phyloP scores from a whole-genome alignment of 371 early-diverging fungal genomes.

The Rhizopus arrhizus region DNA sequence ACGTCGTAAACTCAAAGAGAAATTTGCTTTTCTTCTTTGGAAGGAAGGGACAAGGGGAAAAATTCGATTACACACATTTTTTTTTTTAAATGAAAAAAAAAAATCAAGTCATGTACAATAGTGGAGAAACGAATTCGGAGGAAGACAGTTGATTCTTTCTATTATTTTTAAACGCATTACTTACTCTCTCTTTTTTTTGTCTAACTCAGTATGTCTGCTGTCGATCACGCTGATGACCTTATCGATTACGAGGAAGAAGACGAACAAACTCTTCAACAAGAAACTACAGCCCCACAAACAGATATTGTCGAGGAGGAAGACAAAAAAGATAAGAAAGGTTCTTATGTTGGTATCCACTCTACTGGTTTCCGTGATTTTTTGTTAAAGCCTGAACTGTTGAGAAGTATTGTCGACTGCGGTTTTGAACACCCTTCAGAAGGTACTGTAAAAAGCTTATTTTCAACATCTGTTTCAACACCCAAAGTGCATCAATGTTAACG shows the following conservation, averaged over 20 bases:
- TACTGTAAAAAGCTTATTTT: slow-evolving; percentile 23
- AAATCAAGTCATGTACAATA: neutral
- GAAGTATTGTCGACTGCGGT: slow-evolving; percentile 96
- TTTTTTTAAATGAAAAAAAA: neutral
- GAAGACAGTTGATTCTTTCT: slow-evolving; percentile 3
- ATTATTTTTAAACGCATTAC: neutral
- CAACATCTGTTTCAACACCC: neutral
- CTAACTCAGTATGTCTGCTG: slow-evolving; percentile 49
- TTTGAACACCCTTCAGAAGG: slow-evolving; percentile 99
- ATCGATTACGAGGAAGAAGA: slow-evolving; percentile 95
- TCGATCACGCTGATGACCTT: slow-evolving; percentile 85
- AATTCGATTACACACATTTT: neutral
- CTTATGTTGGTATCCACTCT: slow-evolving; percentile 97
- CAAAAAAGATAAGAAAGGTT: slow-evolving; percentile 92
- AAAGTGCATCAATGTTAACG: neutral
- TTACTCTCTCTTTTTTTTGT: slow-evolving; percentile 12
- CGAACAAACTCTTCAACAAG: slow-evolving; percentile 63
- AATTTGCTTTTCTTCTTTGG: too few species aligned
- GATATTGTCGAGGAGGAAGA: slow-evolving; percentile 52
- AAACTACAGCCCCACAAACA: slow-evolving; percentile 37
- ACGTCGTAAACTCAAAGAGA: too few species aligned
- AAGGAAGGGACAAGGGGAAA: too few species aligned
- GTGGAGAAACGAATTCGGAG: slow-evolving; percentile 8
- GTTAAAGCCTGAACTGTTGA: slow-evolving; percentile 92
- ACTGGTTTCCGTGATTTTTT: slow-evolving; percentile 98